A percentile compares a stretch with the other conserved stretches of the same genome.
phyloP scores from a whole-genome alignment of 768 basidiomycete species.

The Boletus subparvulus region DNA sequence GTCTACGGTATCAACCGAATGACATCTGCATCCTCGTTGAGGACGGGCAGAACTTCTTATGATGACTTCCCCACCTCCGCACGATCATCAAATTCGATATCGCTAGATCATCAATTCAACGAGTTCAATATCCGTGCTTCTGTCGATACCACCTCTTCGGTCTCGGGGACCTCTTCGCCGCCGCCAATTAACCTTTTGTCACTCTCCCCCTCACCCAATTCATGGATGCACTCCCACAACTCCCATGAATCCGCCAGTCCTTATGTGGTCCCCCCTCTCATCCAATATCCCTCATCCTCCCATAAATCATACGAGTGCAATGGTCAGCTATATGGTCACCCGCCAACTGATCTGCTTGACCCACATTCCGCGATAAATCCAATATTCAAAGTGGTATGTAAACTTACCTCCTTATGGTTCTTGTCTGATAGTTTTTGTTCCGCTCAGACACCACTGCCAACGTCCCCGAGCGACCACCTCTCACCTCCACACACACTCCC shows the following conservation, averaged over 20 bases:
- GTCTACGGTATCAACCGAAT: slow-evolving; percentile 70
- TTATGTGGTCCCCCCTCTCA: slow-evolving; percentile 38
- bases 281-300: slow-evolving; percentile 40
- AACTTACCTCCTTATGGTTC: background rate
- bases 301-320: slow-evolving; percentile 51
- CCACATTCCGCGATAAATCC: slow-evolving; percentile 77
- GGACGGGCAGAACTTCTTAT: slow-evolving; percentile 54
- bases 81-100: slow-evolving; percentile 78
- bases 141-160: slow-evolving; percentile 54
- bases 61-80: slow-evolving; percentile 72
- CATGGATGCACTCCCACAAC: slow-evolving; percentile 51
- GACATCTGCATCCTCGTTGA: slow-evolving; percentile 73
- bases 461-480: slow-evolving; percentile 38
- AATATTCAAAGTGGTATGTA: slow-evolving; percentile 87
- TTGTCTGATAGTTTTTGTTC: slow-evolving; percentile 7
- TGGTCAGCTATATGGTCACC: slow-evolving; percentile 51
- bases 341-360: slow-evolving; percentile 59
- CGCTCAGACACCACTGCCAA: slow-evolving; percentile 53
- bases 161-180: slow-evolving; percentile 68
- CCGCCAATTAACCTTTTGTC: slow-evolving; percentile 76
- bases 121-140: slow-evolving; percentile 75
- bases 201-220: slow-evolving; percentile 62
- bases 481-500: slow-evolving; percentile 56
- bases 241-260: slow-evolving; percentile 40
- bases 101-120: slow-evolving; percentile 71